Percentiles rank a stretch among this genome's conserved stretches.
These are phyloP conservation scores for Crithidia acanthocephali DNA, from an alignment of 208 protist species.

Conservation along the genomic window DNA sequence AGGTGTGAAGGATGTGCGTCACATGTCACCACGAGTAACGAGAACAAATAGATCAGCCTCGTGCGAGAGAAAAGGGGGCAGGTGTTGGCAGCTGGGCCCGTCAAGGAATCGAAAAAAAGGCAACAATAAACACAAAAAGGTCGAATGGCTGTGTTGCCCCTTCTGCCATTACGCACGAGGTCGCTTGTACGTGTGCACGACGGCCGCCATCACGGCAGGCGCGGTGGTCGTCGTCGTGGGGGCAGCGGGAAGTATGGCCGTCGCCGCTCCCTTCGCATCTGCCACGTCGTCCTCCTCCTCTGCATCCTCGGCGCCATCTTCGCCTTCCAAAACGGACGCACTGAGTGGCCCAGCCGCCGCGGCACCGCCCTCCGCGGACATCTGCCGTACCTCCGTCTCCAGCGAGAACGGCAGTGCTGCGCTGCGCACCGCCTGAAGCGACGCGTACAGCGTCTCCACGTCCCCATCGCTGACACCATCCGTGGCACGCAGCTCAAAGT, in stretches of 20 bases:
- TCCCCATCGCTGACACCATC: neutral
- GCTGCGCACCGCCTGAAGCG: neutral
- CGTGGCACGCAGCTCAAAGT: neutral
- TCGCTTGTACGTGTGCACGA: too few species aligned
- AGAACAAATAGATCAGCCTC: too few species aligned
- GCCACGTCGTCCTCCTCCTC: neutral
- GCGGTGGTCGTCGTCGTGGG: neutral
- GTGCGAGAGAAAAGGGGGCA: too few species aligned
- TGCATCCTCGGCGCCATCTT: constrained; percentile 7
- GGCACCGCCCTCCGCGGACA: constrained; percentile 14
- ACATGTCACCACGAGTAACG: too few species aligned
- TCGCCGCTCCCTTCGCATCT: neutral
- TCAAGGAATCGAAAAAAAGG: too few species aligned
- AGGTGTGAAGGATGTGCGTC: too few species aligned
- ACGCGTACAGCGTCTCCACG: neutral
- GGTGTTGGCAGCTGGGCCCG: too few species aligned
- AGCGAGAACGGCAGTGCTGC: constrained; percentile 4
- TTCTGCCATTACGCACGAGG: too few species aligned
- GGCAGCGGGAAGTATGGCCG: neutral
- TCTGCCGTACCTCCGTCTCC: constrained; percentile 11
- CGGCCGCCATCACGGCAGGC: neutral
- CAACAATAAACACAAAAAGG: too few species aligned
- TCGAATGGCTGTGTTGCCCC: too few species aligned
- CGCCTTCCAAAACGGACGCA: neutral
- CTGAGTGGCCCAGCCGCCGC: neutral